These are phyloP conservation scores for Flaveria robusta DNA, from an alignment of 129 eudicot genomes.

Conservation along the genomic window DNA sequence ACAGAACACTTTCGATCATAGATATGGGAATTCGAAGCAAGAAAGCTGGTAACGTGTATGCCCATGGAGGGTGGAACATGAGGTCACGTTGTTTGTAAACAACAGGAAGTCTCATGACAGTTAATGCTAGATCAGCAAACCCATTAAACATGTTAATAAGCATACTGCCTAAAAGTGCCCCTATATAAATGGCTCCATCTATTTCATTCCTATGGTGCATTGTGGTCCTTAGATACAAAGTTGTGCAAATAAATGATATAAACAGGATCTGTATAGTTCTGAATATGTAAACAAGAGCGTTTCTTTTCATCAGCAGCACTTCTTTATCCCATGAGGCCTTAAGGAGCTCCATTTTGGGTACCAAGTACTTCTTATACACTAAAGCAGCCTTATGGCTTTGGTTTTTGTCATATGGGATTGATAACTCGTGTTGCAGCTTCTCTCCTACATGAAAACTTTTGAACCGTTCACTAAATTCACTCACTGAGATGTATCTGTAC, in stretches of 20 bases:
- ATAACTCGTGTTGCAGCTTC: slow-evolving; percentile 52
- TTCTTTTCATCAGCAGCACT: slow-evolving; percentile 70
- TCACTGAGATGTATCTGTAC: slow-evolving; percentile 57
- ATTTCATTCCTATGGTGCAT: slow-evolving; percentile 51
- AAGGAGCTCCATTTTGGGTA: slow-evolving; percentile 62
- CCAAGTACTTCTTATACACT: slow-evolving; percentile 51
- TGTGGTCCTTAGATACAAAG: slow-evolving; percentile 58
- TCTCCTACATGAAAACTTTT: slow-evolving; percentile 70
- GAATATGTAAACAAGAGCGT: slow-evolving; percentile 64
- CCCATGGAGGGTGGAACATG: slow-evolving; percentile 81
- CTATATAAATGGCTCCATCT: slow-evolving; percentile 69
- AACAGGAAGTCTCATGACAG: slow-evolving; percentile 75
- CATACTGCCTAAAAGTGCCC: slow-evolving; percentile 59
- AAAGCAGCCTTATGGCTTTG: slow-evolving; percentile 63
- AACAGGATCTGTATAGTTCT: slow-evolving; percentile 60
- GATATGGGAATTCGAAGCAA: slow-evolving; percentile 72
- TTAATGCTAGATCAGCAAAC: slow-evolving; percentile 66
- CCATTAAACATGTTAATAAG: slow-evolving; percentile 75
- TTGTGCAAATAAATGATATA: slow-evolving; percentile 56
- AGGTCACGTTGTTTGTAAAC: slow-evolving; percentile 85
- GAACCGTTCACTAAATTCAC: slow-evolving; percentile 57
- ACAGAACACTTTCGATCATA: slow-evolving; percentile 58
- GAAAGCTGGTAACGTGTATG: slow-evolving; percentile 64
- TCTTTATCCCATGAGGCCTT: slow-evolving; percentile 77
- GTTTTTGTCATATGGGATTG: slow-evolving; percentile 60